Conservation (phyloP, 441 rosid species). For the Raphanus hybrid region DNA sequence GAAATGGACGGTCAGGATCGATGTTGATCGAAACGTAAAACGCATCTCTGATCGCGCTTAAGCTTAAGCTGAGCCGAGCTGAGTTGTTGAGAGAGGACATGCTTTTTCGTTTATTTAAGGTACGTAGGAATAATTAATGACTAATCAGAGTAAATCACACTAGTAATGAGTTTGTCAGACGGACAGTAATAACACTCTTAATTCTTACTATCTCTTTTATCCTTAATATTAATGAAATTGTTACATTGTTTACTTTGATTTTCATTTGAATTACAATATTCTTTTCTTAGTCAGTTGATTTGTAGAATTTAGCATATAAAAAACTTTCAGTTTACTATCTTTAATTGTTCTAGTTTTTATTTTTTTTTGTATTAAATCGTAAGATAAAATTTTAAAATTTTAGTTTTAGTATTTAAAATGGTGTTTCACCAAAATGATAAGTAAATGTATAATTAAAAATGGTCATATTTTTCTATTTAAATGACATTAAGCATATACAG, state of each 20-base stretch:
- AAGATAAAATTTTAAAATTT: too few species aligned
- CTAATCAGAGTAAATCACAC: not conserved
- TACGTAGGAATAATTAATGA: not conserved
- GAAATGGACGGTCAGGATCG: slow-evolving; percentile 25
- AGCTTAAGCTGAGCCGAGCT: not conserved
- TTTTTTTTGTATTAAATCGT: too few species aligned
- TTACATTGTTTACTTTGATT: not conserved
- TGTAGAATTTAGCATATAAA: too few species aligned
- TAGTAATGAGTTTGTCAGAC: not conserved
- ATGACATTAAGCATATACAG: too few species aligned
- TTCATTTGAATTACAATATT: not conserved
- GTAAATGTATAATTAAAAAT: too few species aligned
- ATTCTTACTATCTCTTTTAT: not conserved
- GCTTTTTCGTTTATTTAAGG: not conserved
- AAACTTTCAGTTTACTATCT: too few species aligned
- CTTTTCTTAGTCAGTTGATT: too few species aligned
- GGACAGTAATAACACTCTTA: not conserved
- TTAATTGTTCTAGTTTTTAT: too few species aligned
- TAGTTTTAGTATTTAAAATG: too few species aligned
- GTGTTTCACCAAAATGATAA: too few species aligned
- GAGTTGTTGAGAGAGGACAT: not conserved
- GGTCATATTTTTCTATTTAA: too few species aligned
- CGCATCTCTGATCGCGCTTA: slow-evolving; percentile 21
- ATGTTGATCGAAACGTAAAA: slow-evolving; percentile 19
- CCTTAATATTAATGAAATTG: not conserved